A percentile compares a stretch with the other conserved stretches of the same genome.
phyloP scores from a whole-genome alignment of 495 filamentous ascomycete genomes.

The Xylaria palmicola region DNA sequence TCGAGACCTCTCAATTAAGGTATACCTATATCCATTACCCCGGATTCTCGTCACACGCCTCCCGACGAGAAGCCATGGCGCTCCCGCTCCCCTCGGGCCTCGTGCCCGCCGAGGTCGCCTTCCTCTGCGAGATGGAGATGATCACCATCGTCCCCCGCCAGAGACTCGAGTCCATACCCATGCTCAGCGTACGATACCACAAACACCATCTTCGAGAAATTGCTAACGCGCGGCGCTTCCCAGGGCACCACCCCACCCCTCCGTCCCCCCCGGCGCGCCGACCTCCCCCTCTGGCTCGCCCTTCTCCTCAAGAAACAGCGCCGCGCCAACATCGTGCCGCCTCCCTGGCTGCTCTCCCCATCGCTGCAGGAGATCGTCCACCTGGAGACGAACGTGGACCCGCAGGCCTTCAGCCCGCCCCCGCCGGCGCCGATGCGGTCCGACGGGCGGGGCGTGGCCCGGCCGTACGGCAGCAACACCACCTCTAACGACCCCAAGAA shows the following conservation, averaged over 20 bases:
- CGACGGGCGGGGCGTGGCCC: conserved; percentile 37
- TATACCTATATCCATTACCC: too few relatives aligned
- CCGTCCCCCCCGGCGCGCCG: conserved; percentile 74
- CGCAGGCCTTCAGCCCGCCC: conserved; percentile 70
- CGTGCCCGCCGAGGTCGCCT: conserved; percentile 86
- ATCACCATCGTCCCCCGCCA: conserved; percentile 92
- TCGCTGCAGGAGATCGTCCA: conserved; percentile 74
- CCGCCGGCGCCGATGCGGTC: conserved; percentile 59
- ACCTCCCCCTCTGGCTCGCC: conserved; percentile 94
- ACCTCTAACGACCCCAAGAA: conserved; percentile 14
- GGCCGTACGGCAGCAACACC: conserved; percentile 15
- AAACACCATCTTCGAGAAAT: background rate
- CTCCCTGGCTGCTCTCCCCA: conserved; percentile 77
- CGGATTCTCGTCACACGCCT: background rate
- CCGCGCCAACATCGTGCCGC: conserved; percentile 89
- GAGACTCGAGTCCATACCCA: conserved; percentile 75
- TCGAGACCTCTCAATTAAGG: background rate
- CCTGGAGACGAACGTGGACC: conserved; percentile 67
- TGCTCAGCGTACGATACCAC: conserved; percentile 68
- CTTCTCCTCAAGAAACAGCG: conserved; percentile 93
- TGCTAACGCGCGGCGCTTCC: too few relatives aligned
- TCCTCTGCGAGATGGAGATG: conserved; percentile 94
- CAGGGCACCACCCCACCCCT: conserved; percentile 78
- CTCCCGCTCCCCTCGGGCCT: conserved; percentile 79
- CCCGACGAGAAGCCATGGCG: conserved; percentile 59